These are phyloP conservation scores for Tetraselmis striata DNA, from an alignment of 139 green algal species.

Conservation along the genomic window DNA sequence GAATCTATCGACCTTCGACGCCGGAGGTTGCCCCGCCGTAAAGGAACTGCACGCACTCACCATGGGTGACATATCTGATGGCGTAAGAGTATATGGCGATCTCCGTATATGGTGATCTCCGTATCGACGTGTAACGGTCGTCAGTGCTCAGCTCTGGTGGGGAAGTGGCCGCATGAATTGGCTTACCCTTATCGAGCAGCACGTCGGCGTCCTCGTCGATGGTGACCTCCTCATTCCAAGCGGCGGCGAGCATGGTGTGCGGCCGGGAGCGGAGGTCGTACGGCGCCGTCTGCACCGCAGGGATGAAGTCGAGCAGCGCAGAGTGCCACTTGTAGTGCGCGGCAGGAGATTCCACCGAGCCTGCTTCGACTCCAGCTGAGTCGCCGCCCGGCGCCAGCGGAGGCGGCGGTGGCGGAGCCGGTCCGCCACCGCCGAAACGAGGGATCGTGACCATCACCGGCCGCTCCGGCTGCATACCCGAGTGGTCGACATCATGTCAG, in stretches of 20 bases:
- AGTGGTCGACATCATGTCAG: too few relatives aligned
- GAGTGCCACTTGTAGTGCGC: background rate
- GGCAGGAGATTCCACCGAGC: background rate
- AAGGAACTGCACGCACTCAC: too few relatives aligned
- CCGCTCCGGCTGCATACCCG: background rate
- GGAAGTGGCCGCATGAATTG: too few relatives aligned
- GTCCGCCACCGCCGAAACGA: background rate
- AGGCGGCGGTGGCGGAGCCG: background rate
- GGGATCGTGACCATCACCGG: background rate
- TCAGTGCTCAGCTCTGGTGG: too few relatives aligned
- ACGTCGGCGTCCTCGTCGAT: background rate
- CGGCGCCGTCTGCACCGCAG: background rate
- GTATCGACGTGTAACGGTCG: too few relatives aligned
- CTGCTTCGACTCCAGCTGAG: background rate
- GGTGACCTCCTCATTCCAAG: background rate
- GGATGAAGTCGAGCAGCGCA: background rate
- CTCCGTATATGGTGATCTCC: too few relatives aligned
- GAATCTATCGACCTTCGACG: too few relatives aligned
- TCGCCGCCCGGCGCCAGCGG: too few relatives aligned
- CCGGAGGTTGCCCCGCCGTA: too few relatives aligned
- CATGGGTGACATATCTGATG: too few relatives aligned
- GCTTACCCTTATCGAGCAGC: background rate
- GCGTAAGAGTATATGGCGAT: too few relatives aligned
- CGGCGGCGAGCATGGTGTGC: background rate
- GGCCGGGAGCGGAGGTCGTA: background rate